phyloP scores from a whole-genome alignment of 805 yeast genomes.

The Kuraishia capsulata region DNA sequence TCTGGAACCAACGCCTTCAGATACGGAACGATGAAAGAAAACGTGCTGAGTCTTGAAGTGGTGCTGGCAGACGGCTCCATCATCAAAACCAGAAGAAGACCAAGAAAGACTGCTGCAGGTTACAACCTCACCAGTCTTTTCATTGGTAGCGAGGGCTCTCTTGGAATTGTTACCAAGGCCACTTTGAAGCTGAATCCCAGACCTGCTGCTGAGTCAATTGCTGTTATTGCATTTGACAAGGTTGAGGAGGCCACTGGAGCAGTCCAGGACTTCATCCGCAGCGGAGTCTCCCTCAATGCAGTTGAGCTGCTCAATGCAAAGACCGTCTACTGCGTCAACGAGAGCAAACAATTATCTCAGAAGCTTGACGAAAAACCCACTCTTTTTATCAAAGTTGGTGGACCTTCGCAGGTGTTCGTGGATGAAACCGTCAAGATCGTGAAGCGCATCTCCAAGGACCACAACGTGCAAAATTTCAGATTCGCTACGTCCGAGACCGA shows the following conservation, averaged over 20 bases:
- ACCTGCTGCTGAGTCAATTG: conserved; percentile 58
- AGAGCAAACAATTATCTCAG: neutral
- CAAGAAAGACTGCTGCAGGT: conserved; percentile 61
- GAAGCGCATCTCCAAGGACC: conserved; percentile 35
- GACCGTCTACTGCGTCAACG: conserved; percentile 54
- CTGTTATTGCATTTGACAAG: conserved; percentile 58
- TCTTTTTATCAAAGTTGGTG: conserved; percentile 56
- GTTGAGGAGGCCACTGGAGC: conserved; percentile 65
- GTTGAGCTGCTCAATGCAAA: conserved; percentile 66
- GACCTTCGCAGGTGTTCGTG: conserved; percentile 25
- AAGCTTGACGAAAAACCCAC: conserved; percentile 52
- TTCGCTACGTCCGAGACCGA: conserved; percentile 57
- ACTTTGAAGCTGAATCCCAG: conserved; percentile 60
- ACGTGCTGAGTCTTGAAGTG: conserved; percentile 57
- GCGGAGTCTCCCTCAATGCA: conserved; percentile 64
- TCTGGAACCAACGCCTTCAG: conserved; percentile 75
- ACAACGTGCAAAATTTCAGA: conserved; percentile 48
- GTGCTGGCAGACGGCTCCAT: conserved; percentile 77
- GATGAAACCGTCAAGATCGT: conserved; percentile 40
- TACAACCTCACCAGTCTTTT: conserved; percentile 70
- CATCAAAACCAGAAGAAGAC: conserved; percentile 44
- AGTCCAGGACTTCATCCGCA: conserved; percentile 50
- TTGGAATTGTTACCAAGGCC: conserved; percentile 75
- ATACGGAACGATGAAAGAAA: conserved; percentile 79
- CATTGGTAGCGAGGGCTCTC: conserved; percentile 72